A percentile compares a stretch with the other conserved stretches of the same genome.
Conservation (phyloP, 2,329 filamentous ascomycete species). For the Parastagonospora avenae region DNA sequence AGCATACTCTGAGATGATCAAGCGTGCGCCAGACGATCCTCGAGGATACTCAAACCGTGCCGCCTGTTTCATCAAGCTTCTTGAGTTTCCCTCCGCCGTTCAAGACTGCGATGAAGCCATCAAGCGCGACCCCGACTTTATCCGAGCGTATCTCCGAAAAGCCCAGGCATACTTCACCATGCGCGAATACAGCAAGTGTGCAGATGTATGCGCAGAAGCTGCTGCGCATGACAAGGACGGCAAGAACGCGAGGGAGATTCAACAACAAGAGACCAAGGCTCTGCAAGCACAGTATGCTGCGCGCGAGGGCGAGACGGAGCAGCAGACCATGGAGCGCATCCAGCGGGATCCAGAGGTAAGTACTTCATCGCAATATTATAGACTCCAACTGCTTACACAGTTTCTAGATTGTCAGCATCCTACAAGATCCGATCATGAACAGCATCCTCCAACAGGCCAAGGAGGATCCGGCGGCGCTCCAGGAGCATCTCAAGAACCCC, state of each 20-base stretch:
- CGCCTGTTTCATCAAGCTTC: constrained; percentile 93
- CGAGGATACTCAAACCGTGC: constrained; percentile 97
- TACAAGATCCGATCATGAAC: constrained; percentile 98
- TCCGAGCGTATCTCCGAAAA: constrained; percentile 95
- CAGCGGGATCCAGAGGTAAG: constrained; percentile 87
- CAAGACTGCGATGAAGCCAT: constrained; percentile 92
- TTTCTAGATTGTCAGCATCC: constrained; percentile 77
- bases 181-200: constrained; percentile 95
- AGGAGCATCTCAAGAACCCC: constrained; percentile 97
- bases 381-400: constrained; percentile 27
- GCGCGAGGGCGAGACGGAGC: constrained; percentile 92
- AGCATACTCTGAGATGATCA: constrained; percentile 95
- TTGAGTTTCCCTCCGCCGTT: constrained; percentile 92
- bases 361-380: constrained; percentile 10
- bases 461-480: constrained; percentile 85
- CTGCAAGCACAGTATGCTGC: constrained; percentile 86
- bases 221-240: constrained; percentile 75
- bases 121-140: constrained; percentile 88
- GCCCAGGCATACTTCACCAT: constrained; percentile 95
- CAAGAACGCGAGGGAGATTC: constrained; percentile 88
- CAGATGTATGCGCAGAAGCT: constrained; percentile 87
- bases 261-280: constrained; percentile 92
- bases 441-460: constrained; percentile 96
- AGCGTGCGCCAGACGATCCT: constrained; percentile 89
- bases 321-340: constrained; percentile 90